Conservation (phyloP, 2,329 filamentous ascomycete genomes). For the Scedosporium minutisporum region DNA sequence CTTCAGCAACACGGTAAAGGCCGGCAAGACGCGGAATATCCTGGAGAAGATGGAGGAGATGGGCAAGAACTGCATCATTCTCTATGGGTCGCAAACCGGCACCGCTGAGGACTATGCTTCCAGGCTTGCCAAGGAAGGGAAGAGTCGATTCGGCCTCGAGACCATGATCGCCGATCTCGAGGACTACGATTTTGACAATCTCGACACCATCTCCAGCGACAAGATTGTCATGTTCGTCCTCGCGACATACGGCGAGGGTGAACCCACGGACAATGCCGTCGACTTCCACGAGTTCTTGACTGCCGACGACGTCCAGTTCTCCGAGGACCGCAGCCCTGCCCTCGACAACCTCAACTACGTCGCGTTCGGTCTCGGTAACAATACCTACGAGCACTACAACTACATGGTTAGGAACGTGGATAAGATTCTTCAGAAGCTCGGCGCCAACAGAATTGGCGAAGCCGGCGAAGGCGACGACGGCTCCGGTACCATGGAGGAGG, state of each 20-base stretch:
- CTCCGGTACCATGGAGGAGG: conserved; percentile 98
- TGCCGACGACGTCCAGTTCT: conserved; percentile 72
- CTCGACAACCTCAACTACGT: conserved; percentile 84
- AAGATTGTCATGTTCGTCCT: conserved; percentile 93
- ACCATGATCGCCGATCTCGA: conserved; percentile 98
- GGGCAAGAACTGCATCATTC: conserved; percentile 94
- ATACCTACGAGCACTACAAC: conserved; percentile 99
- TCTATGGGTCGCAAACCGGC: conserved; percentile 97
- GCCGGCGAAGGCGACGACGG: conserved; percentile 96
- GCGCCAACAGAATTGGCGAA: conserved; percentile 72
- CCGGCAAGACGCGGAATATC: conserved; percentile 82
- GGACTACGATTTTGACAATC: conserved; percentile 93
- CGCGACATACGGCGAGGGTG: conserved; percentile 95
- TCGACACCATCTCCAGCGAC: conserved; percentile 80
- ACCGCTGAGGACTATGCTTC: conserved; percentile 98
- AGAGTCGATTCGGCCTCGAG: conserved; percentile 89
- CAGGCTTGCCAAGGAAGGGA: conserved; percentile 90
- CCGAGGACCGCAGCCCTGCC: conserved; percentile 61
- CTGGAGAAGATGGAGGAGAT: conserved; percentile 92
- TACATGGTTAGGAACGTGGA: conserved; percentile 92
- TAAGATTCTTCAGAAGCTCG: conserved; percentile 69
- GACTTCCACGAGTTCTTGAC: conserved; percentile 97
- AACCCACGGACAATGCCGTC: conserved; percentile 96
- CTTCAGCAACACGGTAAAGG: conserved; percentile 61
- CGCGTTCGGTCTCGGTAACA: conserved; percentile 93